Evolutionary conservation across 2,329 filamentous ascomycete species (phyloP), one percentile per base, ranked within the genome.

Genomic region (Botrytis pseudocinerea): DNA sequence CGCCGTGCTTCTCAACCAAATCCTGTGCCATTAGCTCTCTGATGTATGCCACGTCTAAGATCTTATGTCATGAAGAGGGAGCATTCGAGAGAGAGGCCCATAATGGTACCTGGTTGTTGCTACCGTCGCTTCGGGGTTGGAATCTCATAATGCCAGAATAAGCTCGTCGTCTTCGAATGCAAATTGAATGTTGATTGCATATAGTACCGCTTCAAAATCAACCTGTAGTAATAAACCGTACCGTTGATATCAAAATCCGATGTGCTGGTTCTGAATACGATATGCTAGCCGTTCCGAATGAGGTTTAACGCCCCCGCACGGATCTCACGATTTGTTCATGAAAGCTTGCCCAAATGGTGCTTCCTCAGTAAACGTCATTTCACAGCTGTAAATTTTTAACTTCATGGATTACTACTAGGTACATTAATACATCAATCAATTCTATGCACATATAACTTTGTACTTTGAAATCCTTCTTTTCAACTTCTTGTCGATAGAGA

Each of bases 341-440:
- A 61, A 70, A 62, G 51, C 20, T 60, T 70, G 42, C 69, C 69
- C 42, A 51, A 57, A 63, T 70, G 22, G 46, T 61, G 40, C 32
- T 46, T 63, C 40, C 38, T 68, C 25, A 71, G 54, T 71, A 65
- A 71, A 71, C 69, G 69, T 71, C 69, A 71, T 71, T 40, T 54
- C n/a, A 64, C 32, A 64, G 20, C 32, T 70, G 35, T 64, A 35
- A 61, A 69, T 32, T 59, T 69, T 28, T 42, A 42, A 57, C 65
- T 68, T 40, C 25, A 66, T 54, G 38, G 9, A 54, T 57, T 18
- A 57, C n/a, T 57, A 57, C 51, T 57, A 57, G 14, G 6, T 57
- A 57, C 51, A 57, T 57, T 51, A 54, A 42, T 32, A 68, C 6
- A 42, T 68, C 46, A 40, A 68, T 54, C 46, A 40, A 40, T 54